Percentiles rank a stretch among this genome's conserved stretches.
phyloP scores from a whole-genome alignment of 805 yeast species.

The Cyberlindnera suaveolens region DNA sequence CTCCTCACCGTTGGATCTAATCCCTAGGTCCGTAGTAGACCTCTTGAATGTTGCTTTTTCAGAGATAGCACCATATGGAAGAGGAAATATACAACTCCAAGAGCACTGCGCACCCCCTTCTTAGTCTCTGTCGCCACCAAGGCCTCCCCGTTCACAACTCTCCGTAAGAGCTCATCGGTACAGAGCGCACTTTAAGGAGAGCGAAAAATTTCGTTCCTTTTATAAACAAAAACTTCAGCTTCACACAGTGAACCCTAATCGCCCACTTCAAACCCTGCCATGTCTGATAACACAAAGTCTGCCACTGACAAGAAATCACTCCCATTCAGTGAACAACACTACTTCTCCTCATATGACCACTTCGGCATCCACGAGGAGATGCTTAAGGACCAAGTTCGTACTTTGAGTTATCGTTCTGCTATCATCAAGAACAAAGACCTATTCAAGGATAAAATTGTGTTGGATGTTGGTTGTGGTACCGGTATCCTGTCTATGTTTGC shows the following conservation, averaged over 20 bases:
- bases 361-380: constrained; percentile 98
- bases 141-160: no score
- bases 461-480: constrained; percentile 99
- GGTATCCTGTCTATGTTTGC: constrained; percentile 98
- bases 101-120: no score
- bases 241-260: background rate
- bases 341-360: constrained; percentile 92
- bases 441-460: constrained; percentile 87
- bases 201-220: constrained; percentile 2
- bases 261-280: background rate
- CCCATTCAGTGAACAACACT: constrained; percentile 81
- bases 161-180: background rate
- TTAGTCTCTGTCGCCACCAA: no score
- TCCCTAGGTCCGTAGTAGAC: background rate
- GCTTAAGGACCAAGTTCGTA: constrained; percentile 93
- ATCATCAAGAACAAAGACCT: constrained; percentile 83
- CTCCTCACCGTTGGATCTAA: no score
- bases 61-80: background rate
- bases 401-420: constrained; percentile 86
- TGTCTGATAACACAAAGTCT: constrained; percentile 26
- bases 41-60: background rate
- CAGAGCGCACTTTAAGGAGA: background rate
- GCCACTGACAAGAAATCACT: constrained; percentile 65
- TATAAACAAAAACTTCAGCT: constrained; percentile 2
- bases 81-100: background rate